Base-by-base conservation (phyloP, 768 basidiomycete species). In the Pleurotus sapidus region DNA sequence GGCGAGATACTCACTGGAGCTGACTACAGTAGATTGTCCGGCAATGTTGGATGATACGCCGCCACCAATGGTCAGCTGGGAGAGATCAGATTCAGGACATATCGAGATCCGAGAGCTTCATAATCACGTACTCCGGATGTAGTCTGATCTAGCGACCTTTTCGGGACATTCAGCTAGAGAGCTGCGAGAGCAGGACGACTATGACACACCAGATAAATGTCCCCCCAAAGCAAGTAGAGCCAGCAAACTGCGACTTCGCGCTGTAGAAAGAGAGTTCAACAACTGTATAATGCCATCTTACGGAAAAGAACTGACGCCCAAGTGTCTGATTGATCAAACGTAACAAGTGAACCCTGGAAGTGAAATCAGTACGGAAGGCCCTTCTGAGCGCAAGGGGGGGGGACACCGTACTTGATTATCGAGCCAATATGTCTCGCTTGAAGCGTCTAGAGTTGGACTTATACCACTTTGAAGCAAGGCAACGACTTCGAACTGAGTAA, bases 241-340 rank as follows among this genome's bases (percentile, higher is more conserved):
- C 60, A 6, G 62, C 62, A 34, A 63, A 63, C 11, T 49, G 46
- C 7, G 38, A 50, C 42, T 63, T 59, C 5, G 47, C 57, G 40
- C 57, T 58, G 15, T 45, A 14, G n/a, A 45, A 23, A 23, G 5
- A 20, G n/a, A n/a, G 30, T 34, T 34, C 9, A 27, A 12, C 3
- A 7, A 2, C 4, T 27, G 24, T 7, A 20, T 14, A 4, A 18
- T 30, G 25, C 23, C 15, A 23, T 9, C 14, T 6, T 14, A 14
- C 38, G 49, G 15, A 17, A 17, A 20, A 24, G 15, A n/a, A 48
- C 59, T 49, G 24, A 63, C 62, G 42, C 42, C 58, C 56, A 60
- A n/a, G 63, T 64, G 25, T 64, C 59, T 23, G 18, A 20, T 23
- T 62, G 61, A 46, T 64, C 63, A 46, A 64, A 64, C 5, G 63